Conservation (phyloP, 345 rosid species). For the Bruguiera parviflora region DNA sequence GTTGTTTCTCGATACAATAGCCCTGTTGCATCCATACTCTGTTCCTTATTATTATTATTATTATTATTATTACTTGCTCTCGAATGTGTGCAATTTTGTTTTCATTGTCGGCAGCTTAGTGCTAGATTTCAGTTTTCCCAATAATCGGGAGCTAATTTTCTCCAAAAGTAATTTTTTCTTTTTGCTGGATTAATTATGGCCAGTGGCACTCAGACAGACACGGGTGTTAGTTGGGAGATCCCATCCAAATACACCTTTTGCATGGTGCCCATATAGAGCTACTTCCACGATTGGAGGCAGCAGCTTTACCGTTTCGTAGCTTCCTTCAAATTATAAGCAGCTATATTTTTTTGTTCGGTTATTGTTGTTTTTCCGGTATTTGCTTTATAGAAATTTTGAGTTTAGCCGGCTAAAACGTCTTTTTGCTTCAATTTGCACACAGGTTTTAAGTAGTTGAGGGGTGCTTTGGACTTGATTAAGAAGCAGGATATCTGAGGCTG, state of each 20-base stretch:
- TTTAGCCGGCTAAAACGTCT: no score
- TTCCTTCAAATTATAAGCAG: conserved; percentile 11
- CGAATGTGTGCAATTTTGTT: not conserved
- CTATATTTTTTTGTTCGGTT: not conserved
- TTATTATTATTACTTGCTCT: no score
- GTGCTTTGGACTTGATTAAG: no score
- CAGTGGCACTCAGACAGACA: conserved; percentile 22
- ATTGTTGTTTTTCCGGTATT: no score
- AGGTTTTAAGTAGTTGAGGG: no score
- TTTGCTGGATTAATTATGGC: no score
- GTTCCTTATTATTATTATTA: not conserved
- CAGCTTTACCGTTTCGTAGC: not conserved
- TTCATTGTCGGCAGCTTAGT: no score
- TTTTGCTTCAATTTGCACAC: no score
- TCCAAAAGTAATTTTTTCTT: no score
- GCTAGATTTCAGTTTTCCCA: not conserved
- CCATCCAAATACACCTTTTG: conserved; percentile 4
- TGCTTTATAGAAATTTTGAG: no score
- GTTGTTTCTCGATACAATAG: conserved; percentile 26
- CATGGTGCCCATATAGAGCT: not conserved
- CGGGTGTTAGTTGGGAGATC: conserved; percentile 12
- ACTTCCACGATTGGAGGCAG: conserved; percentile 4
- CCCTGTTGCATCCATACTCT: conserved; percentile 11
- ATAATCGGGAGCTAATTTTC: no score
- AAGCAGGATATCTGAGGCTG: no score